Base-by-base conservation (phyloP, 2,329 filamentous ascomycete genomes). In the Curvularia verruculosa region DNA sequence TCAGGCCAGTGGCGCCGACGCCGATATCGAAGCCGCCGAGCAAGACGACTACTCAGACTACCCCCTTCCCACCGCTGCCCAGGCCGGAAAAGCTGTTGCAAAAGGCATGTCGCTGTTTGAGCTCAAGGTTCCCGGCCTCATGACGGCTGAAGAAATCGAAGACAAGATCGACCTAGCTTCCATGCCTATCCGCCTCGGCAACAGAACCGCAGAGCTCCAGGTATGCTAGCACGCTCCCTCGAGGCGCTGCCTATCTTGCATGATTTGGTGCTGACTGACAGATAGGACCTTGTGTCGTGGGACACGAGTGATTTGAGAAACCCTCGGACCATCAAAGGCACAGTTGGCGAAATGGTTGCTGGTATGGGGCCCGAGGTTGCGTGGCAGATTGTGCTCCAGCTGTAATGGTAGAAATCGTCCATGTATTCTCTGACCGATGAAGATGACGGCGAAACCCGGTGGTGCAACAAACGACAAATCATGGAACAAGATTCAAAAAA, bases 71-170 rank as follows among this genome's bases (percentile, higher is more conserved):
- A 69, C 58, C 36, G 69, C 65, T 31, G 59, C 65, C 51, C 68
- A 70, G 58, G 75, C 73, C 7, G 70, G 71, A 5, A 60, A 73
- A 5, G 80, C 79, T 0, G 67, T 71, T 2, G 52, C 56, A 1
- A 61, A 65, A 3, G 75, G 75, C 6, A 67, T 78, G 24, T 81
- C 81, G 0, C 78, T 92, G 0, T 86, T 91, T 58, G 72, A 78
- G 0, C 81, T 87, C 46, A 80, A 82, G 45, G 88, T 92, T 81
- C 89, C 90, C 0, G 90, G 90, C 0, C 81, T 91, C 37, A 80
- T 85, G 41, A 80, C 84, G 0, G 69, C 83, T 2, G 76, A 81
- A 0, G 78, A 87, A 39, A 78, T 92, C 54, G 69, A 78, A 15
- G 61, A 68, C 9, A 65, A 78, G 2, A 73, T 87, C 47, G 80